A percentile compares a stretch with the other conserved stretches of the same genome.
Evolutionary conservation across 1,139 yeast species (phyloP).

Genomic region (Candida smagusa): DNA sequence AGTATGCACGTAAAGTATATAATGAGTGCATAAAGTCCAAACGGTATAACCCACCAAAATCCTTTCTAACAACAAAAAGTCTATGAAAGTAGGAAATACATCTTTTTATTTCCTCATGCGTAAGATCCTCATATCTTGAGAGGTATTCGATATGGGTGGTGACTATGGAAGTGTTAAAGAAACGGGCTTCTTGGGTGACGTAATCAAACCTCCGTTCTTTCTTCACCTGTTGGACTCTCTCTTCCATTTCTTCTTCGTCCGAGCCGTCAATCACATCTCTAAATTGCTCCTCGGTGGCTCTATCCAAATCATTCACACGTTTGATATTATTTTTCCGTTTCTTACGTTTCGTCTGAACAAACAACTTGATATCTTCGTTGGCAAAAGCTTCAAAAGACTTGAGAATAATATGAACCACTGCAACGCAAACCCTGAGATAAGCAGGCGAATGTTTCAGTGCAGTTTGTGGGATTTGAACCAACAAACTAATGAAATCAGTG

Average conservation of each 20-base stretch:
- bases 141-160: slow-evolving; percentile 53
- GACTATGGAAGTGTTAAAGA: slow-evolving; percentile 42
- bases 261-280: slow-evolving; percentile 40
- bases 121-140: slow-evolving; percentile 58
- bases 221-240: slow-evolving; percentile 34
- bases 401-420: slow-evolving; percentile 63
- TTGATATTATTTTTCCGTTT: slow-evolving; percentile 14
- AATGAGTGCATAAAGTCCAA: slow-evolving; percentile 64
- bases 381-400: slow-evolving; percentile 68
- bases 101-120: slow-evolving; percentile 57
- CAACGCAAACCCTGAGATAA: slow-evolving; percentile 60
- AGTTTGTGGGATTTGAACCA: slow-evolving; percentile 60
- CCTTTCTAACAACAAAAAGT: slow-evolving; percentile 58
- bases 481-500: slow-evolving; percentile 56
- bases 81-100: slow-evolving; percentile 72
- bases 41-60: slow-evolving; percentile 61
- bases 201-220: slow-evolving; percentile 53
- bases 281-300: slow-evolving; percentile 23
- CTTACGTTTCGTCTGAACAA: slow-evolving; percentile 47
- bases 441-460: slow-evolving; percentile 66
- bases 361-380: slow-evolving; percentile 56
- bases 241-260: slow-evolving; percentile 46
- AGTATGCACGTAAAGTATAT: slow-evolving; percentile 27
- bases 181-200: slow-evolving; percentile 34
- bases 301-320: slow-evolving; percentile 24